Evolutionary conservation across 306 rosid species (phyloP), one percentile per base, ranked within the genome.

Genomic region (Dalbergia oliveri): DNA sequence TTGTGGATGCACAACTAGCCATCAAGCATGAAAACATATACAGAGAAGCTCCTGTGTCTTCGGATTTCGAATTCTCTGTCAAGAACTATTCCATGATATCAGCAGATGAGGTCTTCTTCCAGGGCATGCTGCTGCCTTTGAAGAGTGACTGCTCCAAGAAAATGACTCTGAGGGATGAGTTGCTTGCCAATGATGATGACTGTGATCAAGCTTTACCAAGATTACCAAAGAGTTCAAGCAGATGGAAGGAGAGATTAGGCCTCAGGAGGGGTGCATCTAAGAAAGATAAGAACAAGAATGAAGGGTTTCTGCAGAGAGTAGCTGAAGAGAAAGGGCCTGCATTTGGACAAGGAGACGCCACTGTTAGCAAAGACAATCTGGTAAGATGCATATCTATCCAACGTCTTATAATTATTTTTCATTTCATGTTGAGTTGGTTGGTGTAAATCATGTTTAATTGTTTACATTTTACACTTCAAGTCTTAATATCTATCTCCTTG

Each of bases 1-100:
- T 95, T 84, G 93, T 86, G 15, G 97, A 93, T 70, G 72, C 90
- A 37, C 89, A 91, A 39, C 93, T 81, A 23, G 79, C 89, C 73
- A 76, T 76, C 67, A 89, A 88, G 88, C 88, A 86, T 72, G 95
- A 96, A 61, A 78, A 65, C 67, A 87, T 75, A 45, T 96, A 93
- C 79, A 85, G 91, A 76, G 99, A 96, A 87, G 99, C 94, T 6
- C 99, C 99, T 0, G 98, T 91, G 11, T 93, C 99, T 44, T 91
- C 99, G 4, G 98, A 96, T 76, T 96, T 96, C 23, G 97, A 96
- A 76, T 93, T 96, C 88, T 90, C 91, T 33, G 97, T 91, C 31
- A 87, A 91, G 68, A 86, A 93, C 82, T 79, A 88, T 41, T 43
- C 80, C 3, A 91, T 93, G 99, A 90, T 79, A 54, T 31, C 98